phyloP scores from a whole-genome alignment of 352 stramenopile genomes.

The Phytophthora parvispora region DNA sequence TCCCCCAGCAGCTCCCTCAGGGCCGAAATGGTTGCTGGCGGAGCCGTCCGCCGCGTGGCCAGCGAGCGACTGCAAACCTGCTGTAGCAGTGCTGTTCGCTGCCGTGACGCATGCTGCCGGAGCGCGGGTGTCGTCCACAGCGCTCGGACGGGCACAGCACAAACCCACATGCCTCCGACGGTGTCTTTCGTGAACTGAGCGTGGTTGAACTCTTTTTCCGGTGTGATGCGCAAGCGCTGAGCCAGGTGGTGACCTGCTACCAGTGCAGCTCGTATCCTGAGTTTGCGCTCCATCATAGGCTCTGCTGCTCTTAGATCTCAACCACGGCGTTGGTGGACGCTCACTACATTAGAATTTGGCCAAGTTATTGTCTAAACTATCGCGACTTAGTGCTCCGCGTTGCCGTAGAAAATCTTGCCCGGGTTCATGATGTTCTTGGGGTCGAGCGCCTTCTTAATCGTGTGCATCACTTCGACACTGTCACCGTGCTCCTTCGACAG shows the following conservation, averaged over 20 bases:
- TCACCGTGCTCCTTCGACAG: constrained; percentile 92
- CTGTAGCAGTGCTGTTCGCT: not conserved
- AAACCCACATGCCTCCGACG: constrained; percentile 21
- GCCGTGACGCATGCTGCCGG: not conserved
- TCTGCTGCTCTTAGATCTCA: not conserved
- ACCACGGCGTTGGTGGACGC: constrained; percentile 2
- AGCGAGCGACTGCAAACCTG: constrained; percentile 6
- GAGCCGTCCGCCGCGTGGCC: constrained; percentile 37
- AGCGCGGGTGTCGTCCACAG: not conserved
- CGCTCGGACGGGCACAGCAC: not conserved
- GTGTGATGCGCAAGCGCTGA: constrained; percentile 16
- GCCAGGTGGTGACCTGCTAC: not conserved
- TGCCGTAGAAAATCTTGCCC: constrained; percentile 95
- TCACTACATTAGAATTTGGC: constrained; percentile 28
- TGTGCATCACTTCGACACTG: constrained; percentile 94
- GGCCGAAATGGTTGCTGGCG: constrained; percentile 52
- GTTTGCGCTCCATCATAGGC: not conserved
- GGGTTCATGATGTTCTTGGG: constrained; percentile 98
- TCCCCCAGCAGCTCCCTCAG: constrained; percentile 65
- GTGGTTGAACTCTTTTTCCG: constrained; percentile 31
- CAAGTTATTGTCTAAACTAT: constrained; percentile 11
- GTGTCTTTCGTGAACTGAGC: constrained; percentile 19
- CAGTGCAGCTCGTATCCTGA: too few relatives aligned
- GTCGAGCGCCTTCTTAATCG: constrained; percentile 96
- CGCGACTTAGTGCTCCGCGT: constrained; percentile 39